Base-by-base conservation (phyloP, 1,139 yeast species). In the Lodderomyces oxycetoniae region DNA sequence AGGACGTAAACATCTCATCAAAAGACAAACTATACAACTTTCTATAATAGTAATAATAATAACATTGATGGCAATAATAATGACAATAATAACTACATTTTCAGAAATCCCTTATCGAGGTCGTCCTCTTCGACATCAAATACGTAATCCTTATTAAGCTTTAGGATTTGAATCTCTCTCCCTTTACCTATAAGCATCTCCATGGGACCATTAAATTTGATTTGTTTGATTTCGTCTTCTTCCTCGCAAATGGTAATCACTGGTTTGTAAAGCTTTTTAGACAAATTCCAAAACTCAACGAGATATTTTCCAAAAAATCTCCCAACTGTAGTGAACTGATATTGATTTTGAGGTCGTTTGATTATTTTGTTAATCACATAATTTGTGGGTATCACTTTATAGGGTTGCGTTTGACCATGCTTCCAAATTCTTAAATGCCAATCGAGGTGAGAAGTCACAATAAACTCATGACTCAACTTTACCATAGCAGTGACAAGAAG, bases 211-310 rank as follows among this genome's bases (percentile, higher is more conserved):
- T 55, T 55, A 2, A 9, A 58, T 38, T 10, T 48, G 40, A 1
- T 66, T n/a, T 19, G 5, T 2, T 15, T 16, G 8, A 39, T 21
- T 22, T 29, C 26, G n/a, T 34, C 33, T 4, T 16, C 23, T 5
- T 38, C 38, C 10, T 28, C 32, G 5, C 30, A 28, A 16, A 43
- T 30, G 7, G 20, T 42, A 7, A 55, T 44, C 2, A 69, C 38
- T 2, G 80, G 74, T 8, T 55, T 52, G 37, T 69, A 68, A 3
- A 62, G 34, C 38, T 58, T 63, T 10, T 43, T 48, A 5, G 53
- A 48, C 26, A 79, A 51, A 47, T 79, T 77, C 83, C 83, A 79
- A 15, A 75, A 53, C 37, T 75, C 74, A n/a, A 78, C 46, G 10
- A 56, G 46, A 1, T 77, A 19, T 11, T 34, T 36, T 15, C 46